Conservation (phyloP, 495 filamentous ascomycete genomes). For the Astrocystis sublimbata region DNA sequence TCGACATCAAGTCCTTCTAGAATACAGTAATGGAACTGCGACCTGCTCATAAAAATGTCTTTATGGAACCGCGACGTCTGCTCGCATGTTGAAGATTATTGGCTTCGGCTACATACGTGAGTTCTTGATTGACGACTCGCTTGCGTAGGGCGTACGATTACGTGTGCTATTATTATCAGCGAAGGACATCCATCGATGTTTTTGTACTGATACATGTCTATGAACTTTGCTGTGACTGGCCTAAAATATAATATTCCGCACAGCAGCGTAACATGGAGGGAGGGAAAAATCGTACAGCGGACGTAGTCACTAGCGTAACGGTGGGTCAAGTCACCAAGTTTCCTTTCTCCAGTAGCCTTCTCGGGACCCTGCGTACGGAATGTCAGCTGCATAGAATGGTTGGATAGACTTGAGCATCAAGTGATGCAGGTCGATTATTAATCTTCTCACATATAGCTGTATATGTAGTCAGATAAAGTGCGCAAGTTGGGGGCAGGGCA, state of each 20-base stretch:
- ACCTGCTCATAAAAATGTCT: no score
- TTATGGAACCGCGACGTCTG: no score
- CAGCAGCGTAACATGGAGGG: neutral
- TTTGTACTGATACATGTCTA: neutral
- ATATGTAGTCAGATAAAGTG: neutral
- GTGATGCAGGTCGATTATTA: neutral
- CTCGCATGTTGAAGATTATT: neutral
- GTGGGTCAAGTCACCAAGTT: neutral
- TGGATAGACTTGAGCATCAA: neutral
- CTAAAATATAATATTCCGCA: neutral
- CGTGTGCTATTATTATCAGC: neutral
- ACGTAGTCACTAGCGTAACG: neutral
- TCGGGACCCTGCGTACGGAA: neutral
- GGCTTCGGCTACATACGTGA: neutral
- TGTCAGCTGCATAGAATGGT: neutral
- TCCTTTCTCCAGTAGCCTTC: neutral
- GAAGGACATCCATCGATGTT: neutral
- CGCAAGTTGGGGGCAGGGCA: neutral
- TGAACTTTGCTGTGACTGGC: neutral
- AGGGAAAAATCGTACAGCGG: neutral
- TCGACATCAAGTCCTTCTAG: constrained; percentile 1
- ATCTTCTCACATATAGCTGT: neutral
- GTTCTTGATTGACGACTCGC: neutral
- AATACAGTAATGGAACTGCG: no score
- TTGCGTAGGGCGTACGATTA: neutral